Conservation (phyloP, 106 monocot genomes). For the Cymbidium sinense region DNA sequence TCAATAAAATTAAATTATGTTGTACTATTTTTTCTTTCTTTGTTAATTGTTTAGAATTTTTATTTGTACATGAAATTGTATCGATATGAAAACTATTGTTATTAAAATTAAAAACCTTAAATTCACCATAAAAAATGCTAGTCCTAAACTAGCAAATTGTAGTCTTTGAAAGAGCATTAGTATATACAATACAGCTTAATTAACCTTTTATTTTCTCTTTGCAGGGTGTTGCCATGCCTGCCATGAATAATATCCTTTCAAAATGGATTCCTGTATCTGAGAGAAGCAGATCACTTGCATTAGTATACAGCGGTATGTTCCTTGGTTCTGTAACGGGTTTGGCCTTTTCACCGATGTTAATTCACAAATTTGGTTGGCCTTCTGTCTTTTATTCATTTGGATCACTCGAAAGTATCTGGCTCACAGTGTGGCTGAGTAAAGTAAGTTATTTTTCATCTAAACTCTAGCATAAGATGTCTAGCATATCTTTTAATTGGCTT, state of each 20-base stretch:
- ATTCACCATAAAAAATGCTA: background rate
- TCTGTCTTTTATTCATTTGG: conserved; percentile 96
- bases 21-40: too few relatives aligned
- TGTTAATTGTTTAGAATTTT: too few relatives aligned
- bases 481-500: background rate
- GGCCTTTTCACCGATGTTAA: conserved; percentile 78
- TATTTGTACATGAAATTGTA: too few relatives aligned
- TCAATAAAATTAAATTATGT: too few relatives aligned
- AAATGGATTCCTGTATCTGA: conserved; percentile 96
- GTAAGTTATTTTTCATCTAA: too few relatives aligned
- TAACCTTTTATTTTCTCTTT: conserved; percentile 10
- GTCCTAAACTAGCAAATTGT: background rate
- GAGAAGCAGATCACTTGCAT: conserved; percentile 90
- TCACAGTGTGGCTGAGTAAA: conserved; percentile 79
- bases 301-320: conserved; percentile 99
- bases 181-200: background rate
- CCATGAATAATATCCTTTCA: conserved; percentile 95
- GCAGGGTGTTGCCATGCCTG: conserved; percentile 99
- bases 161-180: too few relatives aligned
- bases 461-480: background rate
- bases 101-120: too few relatives aligned
- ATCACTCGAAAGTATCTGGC: conserved; percentile 90
- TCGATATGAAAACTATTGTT: too few relatives aligned
- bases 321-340: conserved; percentile 94
- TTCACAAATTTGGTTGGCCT: conserved; percentile 88